Base-by-base conservation (phyloP, 257 asterid species). In the Solanum medicagineum region DNA sequence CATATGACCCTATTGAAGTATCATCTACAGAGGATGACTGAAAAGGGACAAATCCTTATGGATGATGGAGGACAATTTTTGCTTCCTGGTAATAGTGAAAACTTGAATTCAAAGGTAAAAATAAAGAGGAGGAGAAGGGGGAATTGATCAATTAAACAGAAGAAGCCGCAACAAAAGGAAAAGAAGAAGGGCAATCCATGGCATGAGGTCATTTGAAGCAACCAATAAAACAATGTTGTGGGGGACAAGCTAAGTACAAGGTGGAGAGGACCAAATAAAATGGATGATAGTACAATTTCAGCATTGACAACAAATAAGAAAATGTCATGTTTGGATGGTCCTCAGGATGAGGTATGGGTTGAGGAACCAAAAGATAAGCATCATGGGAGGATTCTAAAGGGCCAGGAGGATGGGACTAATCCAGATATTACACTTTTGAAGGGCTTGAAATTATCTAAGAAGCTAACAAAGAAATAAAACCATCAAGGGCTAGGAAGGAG, bases 1-100 rank as follows among this genome's bases (percentile, higher is more conserved):
- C 94, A 92, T 73, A 54, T 71, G 66, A 73, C 91, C 26, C 40
- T 90, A 19, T 88, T 93, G 51, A 86, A 87, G 56, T 88, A 88
- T 87, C 94, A 93, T 70, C 77, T 90, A 45, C 15, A 49, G 10
- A 77, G 81, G 80, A 60, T n/a, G 16, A 20, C 14, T n/a, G 32
- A 59, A 1, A 1, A 59, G 15, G n/a, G 32, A 59, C 15, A 59
- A 59, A 26, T n/a, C 2, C 29, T 59, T 59, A n/a, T 59, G 7
- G n/a, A 0, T n/a, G 66, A 59, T n/a, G 32, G 0, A 59, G 32
- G 66, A 10, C 1, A 6, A 15, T n/a, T 44, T 42, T 44, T 8
- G 47, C 47, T 44, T 36, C 6, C 6, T 36, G 42, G 42, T 36
- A 7, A 36, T 6, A 3, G 42, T 36, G 42, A 36, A 36, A 36